Evolutionary conservation across 148 eudicot species (phyloP).

Genomic region (Fagopyrum tataricum): DNA sequence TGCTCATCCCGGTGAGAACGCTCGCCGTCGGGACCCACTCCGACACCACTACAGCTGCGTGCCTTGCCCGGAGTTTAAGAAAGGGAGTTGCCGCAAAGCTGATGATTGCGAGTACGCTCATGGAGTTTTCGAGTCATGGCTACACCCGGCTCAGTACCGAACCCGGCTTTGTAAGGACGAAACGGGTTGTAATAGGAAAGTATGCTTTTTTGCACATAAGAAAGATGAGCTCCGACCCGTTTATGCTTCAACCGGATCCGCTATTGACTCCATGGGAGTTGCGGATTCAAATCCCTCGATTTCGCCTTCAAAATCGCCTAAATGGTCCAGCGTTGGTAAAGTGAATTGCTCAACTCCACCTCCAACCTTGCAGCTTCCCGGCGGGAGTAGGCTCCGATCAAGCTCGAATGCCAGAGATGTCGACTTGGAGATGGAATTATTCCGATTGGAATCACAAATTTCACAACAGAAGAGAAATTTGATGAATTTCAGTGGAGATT

Average conservation of each 20-base stretch:
- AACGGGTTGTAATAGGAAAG: conserved; percentile 7
- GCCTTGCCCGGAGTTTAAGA: conserved; percentile 15
- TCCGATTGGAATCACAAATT: conserved; percentile 37
- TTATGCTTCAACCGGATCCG: conserved; percentile 12
- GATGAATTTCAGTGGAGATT: conserved; percentile 20
- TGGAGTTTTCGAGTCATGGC: conserved; percentile 12
- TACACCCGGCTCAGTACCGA: conserved; percentile 14
- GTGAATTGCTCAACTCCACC: neutral
- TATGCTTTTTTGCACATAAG: conserved; percentile 10
- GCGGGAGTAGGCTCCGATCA: conserved; percentile 7
- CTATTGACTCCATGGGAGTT: neutral
- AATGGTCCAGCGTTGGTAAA: neutral
- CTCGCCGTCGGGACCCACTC: conserved; percentile 11
- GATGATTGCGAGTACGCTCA: conserved; percentile 16
- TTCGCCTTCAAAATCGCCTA: neutral
- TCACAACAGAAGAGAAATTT: conserved; percentile 43
- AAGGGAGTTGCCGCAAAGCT: conserved; percentile 8
- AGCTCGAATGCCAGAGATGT: conserved; percentile 36
- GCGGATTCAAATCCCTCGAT: neutral
- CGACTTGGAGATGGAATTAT: conserved; percentile 54
- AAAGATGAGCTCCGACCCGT: conserved; percentile 14
- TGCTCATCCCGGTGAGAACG: conserved; percentile 15
- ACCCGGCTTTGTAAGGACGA: conserved; percentile 10
- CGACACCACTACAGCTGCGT: conserved; percentile 11
- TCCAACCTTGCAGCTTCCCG: conserved; percentile 5